Conservation (phyloP, 2,329 filamentous ascomycete genomes). For the Pseudogymnoascus sp. region DNA sequence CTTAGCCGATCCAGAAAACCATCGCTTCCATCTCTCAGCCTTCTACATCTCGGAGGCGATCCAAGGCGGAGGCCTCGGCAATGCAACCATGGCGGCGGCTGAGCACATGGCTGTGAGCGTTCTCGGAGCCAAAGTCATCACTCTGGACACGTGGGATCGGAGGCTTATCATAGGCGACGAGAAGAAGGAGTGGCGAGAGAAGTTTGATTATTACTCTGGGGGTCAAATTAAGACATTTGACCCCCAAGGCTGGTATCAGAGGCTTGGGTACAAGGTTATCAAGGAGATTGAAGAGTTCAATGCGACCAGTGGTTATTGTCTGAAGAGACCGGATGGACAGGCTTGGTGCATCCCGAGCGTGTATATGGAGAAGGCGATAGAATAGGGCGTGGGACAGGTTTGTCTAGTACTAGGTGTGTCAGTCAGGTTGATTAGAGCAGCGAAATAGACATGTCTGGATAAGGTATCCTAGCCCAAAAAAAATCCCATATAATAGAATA, state of each 20-base stretch:
- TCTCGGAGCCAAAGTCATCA: constrained; percentile 18
- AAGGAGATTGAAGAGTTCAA: constrained; percentile 4
- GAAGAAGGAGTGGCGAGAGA: constrained; percentile 14
- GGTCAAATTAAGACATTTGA: background rate
- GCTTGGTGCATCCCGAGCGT: constrained; percentile 3
- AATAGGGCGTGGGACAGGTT: background rate
- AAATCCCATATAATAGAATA: background rate
- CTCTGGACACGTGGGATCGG: constrained; percentile 15
- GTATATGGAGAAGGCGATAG: constrained; percentile 1
- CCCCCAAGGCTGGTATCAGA: constrained; percentile 4
- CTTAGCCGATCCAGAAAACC: constrained; percentile 9
- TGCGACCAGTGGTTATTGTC: background rate
- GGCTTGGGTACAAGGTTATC: constrained; percentile 1
- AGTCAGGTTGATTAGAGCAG: background rate
- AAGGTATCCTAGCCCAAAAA: background rate
- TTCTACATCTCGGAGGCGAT: constrained; percentile 23
- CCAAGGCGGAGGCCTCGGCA: constrained; percentile 20
- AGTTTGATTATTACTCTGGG: background rate
- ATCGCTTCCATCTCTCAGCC: constrained; percentile 19
- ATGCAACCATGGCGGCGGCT: constrained; percentile 18
- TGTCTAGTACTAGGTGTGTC: background rate
- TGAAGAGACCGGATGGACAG: background rate
- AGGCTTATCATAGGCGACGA: constrained; percentile 10
- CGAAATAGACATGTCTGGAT: background rate
- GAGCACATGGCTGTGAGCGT: constrained; percentile 20